Conservation (phyloP, 2,329 filamentous ascomycete species). For the Aspergillus neotritici region DNA sequence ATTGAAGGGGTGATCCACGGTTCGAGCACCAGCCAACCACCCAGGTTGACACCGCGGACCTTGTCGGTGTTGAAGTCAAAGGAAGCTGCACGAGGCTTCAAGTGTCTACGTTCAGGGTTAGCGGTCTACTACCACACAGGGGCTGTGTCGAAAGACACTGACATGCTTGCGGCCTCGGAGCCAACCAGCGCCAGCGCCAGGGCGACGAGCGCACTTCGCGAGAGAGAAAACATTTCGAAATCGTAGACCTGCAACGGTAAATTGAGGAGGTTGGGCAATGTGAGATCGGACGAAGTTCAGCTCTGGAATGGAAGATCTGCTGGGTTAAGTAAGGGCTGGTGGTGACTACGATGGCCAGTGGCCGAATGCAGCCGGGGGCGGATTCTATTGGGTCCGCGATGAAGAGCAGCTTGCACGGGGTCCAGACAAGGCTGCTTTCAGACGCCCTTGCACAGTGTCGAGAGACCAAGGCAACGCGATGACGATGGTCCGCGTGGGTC, state of each 20-base stretch:
- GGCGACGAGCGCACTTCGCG: slow-evolving; percentile 22
- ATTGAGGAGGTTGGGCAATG: slow-evolving; percentile 15
- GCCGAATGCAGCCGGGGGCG: no score
- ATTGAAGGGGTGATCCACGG: slow-evolving; percentile 60
- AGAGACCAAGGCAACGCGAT: no score
- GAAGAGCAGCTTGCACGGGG: no score
- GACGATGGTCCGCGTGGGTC: no score
- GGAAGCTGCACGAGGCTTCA: slow-evolving; percentile 28
- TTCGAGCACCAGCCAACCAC: slow-evolving; percentile 60
- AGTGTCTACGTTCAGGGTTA: slow-evolving; percentile 16
- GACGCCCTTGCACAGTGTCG: no score
- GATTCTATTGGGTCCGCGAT: no score
- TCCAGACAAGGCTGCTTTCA: no score
- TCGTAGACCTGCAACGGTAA: slow-evolving; percentile 9
- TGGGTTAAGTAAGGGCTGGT: slow-evolving; percentile 27
- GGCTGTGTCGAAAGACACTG: slow-evolving; percentile 12
- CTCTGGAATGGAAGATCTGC: slow-evolving; percentile 23
- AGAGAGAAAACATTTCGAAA: slow-evolving; percentile 23
- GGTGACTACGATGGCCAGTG: slow-evolving; percentile 3
- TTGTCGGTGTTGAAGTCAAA: slow-evolving; percentile 52
- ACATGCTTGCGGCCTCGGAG: slow-evolving; percentile 22
- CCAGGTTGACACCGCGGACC: slow-evolving; percentile 60
- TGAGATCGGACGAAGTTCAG: slow-evolving; percentile 7
- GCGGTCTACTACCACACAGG: not conserved
- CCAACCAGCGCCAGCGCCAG: slow-evolving; percentile 22